These are phyloP conservation scores for Quercus suber DNA, from an alignment of 306 rosid genomes.

Conservation along the genomic window DNA sequence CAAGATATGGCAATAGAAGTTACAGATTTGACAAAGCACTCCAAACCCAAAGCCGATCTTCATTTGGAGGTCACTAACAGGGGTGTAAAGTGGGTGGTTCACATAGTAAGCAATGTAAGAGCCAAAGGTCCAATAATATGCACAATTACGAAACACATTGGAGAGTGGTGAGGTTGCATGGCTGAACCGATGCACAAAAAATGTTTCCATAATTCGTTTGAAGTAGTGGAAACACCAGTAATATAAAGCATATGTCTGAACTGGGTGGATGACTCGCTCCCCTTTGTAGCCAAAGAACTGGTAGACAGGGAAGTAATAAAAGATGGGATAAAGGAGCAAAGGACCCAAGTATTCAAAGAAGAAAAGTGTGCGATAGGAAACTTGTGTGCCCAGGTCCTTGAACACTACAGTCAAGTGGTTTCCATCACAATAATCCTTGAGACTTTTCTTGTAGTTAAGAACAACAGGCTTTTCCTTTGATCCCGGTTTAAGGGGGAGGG, in stretches of 20 bases:
- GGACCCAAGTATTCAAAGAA: slow-evolving; percentile 96
- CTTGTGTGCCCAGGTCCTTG: slow-evolving; percentile 96
- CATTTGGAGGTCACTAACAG: slow-evolving; percentile 81
- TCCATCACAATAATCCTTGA: slow-evolving; percentile 62
- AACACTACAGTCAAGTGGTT: slow-evolving; percentile 60
- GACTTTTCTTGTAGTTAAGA: slow-evolving; percentile 67
- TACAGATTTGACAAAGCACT: slow-evolving; percentile 61
- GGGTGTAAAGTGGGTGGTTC: slow-evolving; percentile 88
- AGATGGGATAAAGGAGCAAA: slow-evolving; percentile 80
- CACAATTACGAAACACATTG: slow-evolving; percentile 94
- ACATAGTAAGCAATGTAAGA: slow-evolving; percentile 70
- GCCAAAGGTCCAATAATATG: slow-evolving; percentile 95
- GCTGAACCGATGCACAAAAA: slow-evolving; percentile 92
- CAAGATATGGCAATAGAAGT: slow-evolving; percentile 84
- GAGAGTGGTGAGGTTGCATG: slow-evolving; percentile 96
- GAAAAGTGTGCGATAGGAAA: slow-evolving; percentile 78
- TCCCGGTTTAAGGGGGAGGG: slow-evolving; percentile 77
- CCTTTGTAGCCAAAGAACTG: slow-evolving; percentile 64
- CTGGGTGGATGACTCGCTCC: slow-evolving; percentile 73
- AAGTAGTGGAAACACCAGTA: slow-evolving; percentile 96
- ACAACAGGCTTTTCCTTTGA: slow-evolving; percentile 80
- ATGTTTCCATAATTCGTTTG: slow-evolving; percentile 92
- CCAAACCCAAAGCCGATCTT: slow-evolving; percentile 91
- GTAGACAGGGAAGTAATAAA: slow-evolving; percentile 80
- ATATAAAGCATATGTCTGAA: slow-evolving; percentile 89